Evolutionary conservation across 768 basidiomycete genomes (phyloP).

Genomic region (Rhizopogon vulgaris): DNA sequence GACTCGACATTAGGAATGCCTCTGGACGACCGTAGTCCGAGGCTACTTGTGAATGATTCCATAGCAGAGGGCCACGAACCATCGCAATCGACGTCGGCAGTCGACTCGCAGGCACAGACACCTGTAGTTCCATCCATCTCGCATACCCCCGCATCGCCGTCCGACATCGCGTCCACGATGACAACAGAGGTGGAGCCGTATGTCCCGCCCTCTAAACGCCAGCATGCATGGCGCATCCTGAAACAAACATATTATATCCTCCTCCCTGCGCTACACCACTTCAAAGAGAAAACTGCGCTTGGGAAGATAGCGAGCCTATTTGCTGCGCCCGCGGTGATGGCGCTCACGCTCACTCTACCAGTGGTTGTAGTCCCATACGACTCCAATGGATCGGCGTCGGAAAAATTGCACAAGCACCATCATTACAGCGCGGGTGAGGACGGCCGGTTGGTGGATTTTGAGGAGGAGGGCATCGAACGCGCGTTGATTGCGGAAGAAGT

Average conservation of each 20-base stretch:
- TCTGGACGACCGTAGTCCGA: constrained; percentile 44
- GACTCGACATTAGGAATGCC: constrained; percentile 44
- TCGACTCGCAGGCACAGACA: constrained; percentile 1
- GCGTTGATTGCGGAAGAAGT: constrained; percentile 70
- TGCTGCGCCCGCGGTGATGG: constrained; percentile 82
- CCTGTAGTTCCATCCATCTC: constrained; percentile 44
- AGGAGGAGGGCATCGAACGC: constrained; percentile 69
- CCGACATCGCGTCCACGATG: constrained; percentile 30
- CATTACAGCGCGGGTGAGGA: constrained; percentile 28
- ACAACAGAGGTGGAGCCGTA: constrained; percentile 41
- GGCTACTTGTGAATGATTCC: constrained; percentile 25
- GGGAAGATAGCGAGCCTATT: constrained; percentile 72
- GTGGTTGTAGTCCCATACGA: constrained; percentile 71
- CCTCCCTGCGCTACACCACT: constrained; percentile 80
- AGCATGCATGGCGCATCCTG: constrained; percentile 30
- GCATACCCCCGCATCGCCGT: constrained; percentile 44
- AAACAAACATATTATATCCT: constrained; percentile 51
- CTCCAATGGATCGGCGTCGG: constrained; percentile 8
- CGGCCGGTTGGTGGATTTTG: constrained; percentile 56
- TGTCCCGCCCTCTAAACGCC: constrained; percentile 34
- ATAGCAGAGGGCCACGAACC: constrained; percentile 7
- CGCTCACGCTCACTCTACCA: constrained; percentile 83
- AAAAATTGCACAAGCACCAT: constrained; percentile 13
- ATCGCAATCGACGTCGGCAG: background rate
- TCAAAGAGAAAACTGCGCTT: constrained; percentile 60